Conservation (phyloP, 768 basidiomycete genomes). For the Lyophyllum shimeji region DNA sequence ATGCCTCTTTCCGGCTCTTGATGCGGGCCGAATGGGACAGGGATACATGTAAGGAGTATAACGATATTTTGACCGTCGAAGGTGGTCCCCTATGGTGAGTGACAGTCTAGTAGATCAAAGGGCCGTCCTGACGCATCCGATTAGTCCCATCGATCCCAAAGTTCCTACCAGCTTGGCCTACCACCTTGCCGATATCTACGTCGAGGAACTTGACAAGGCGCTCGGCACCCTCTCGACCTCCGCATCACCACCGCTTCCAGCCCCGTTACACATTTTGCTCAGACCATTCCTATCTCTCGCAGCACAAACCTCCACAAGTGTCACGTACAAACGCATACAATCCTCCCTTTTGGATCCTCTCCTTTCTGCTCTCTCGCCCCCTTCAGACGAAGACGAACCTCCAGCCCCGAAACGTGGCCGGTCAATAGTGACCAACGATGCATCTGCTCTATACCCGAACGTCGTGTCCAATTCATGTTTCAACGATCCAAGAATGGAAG, state of each 20-base stretch:
- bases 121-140: not conserved
- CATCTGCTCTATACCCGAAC: slow-evolving; percentile 34
- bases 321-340: slow-evolving; percentile 75
- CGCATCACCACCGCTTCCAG: slow-evolving; percentile 44
- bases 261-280: slow-evolving; percentile 42
- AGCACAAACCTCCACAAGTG: slow-evolving; percentile 60
- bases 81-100: slow-evolving; percentile 86
- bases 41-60: slow-evolving; percentile 56
- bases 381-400: slow-evolving; percentile 36
- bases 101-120: not conserved
- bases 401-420: slow-evolving; percentile 48
- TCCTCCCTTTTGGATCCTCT: slow-evolving; percentile 70
- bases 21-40: slow-evolving; percentile 69
- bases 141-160: slow-evolving; percentile 66
- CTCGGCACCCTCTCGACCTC: slow-evolving; percentile 36
- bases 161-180: slow-evolving; percentile 79
- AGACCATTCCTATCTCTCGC: slow-evolving; percentile 73
- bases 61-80: slow-evolving; percentile 58
- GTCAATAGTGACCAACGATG: slow-evolving; percentile 22
- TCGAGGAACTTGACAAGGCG: slow-evolving; percentile 84
- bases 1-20: slow-evolving; percentile 82
- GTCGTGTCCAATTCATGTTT: slow-evolving; percentile 57
- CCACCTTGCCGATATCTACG: slow-evolving; percentile 87
- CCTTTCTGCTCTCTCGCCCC: slow-evolving; percentile 47
- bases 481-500: slow-evolving; percentile 38